Conservation (phyloP, 345 rosid species). For the Melaleuca alternifolia region DNA sequence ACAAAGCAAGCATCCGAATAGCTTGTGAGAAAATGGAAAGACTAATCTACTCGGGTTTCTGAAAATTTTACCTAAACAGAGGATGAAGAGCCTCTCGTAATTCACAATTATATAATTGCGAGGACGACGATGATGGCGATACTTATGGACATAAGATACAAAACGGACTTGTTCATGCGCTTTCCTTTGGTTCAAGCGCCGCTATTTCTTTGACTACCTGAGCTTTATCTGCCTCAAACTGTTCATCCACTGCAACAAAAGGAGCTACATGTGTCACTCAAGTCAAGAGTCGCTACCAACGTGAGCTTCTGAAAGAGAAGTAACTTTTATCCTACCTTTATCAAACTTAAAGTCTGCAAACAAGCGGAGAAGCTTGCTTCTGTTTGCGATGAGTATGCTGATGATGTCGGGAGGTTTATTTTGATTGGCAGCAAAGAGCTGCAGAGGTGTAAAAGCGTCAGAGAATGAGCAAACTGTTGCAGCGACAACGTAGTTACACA, state of each 20-base stretch:
- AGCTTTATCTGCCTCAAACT: conserved; percentile 92
- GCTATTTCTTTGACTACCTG: conserved; percentile 87
- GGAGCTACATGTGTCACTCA: not conserved
- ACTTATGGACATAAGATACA: not conserved
- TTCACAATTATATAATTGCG: not conserved
- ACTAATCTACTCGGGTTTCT: not conserved
- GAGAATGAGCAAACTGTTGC: not conserved
- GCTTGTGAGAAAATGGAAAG: not conserved
- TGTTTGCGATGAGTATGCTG: conserved; percentile 49
- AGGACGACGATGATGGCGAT: not conserved
- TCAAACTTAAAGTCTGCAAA: conserved; percentile 62
- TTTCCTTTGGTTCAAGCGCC: conserved; percentile 46
- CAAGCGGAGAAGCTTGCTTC: conserved; percentile 65
- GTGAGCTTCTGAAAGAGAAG: not conserved
- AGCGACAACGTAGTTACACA: not conserved
- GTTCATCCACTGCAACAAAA: conserved; percentile 66
- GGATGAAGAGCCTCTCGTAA: not conserved
- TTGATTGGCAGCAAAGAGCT: conserved; percentile 79
- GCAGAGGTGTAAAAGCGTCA: not conserved
- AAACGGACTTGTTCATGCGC: not conserved
- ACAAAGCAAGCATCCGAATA: no score
- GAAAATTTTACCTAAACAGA: not conserved
- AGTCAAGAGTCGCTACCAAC: not conserved
- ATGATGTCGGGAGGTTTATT: conserved; percentile 62
- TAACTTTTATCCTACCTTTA: conserved; percentile 34